Base-by-base conservation (phyloP, 2,329 filamentous ascomycete species). In the Pseudogymnoascus sp. region DNA sequence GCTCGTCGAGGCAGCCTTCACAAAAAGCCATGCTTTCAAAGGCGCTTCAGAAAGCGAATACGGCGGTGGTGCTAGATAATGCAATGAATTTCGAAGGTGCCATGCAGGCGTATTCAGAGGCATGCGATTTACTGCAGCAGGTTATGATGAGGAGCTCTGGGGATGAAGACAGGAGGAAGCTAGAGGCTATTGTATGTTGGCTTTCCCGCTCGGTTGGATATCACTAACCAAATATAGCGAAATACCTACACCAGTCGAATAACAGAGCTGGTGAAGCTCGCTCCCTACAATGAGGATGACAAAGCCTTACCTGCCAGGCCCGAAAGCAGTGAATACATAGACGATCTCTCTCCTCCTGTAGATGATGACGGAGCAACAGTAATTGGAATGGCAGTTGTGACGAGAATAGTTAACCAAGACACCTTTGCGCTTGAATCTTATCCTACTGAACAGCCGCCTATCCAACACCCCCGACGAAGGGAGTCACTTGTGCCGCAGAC, bases 1-100 rank as follows among this genome's bases (percentile, higher is more conserved):
- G 69, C 56, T 68, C 67, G 56, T 70, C 69, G 71, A 76, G 81
- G 66, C 77, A 77, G n/a, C 84, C 85, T 12, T 91, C 89, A 1
- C 89, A 98, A 74, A 98, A 97, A 79, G 90, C 88, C 10, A 98
- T 98, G 93, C 82, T 99, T 37, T 96, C 93, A n/a, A 90, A 90
- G 70, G 95, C 95, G 0, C 79, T 99, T 62, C 89, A 96, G 73
- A 96, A 97, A 77, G 95, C 95, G 60, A 97, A 99, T 72, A 93
- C 91, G 11, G 95, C 95, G 22, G 95, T 99, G 26, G 84, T 97
- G 68, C 84, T 99, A 41, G 95, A 99, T 77, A 98, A 97, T 82
- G 92, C 91, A 12, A 90, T 95, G 71, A 96, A 98, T 72, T 93
- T 95, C 66, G 90, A 93, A 73, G 92, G 91, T 41, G 95, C 95